Evolutionary conservation across 345 rosid species (phyloP), one percentile per base, ranked within the genome.

Genomic region (Brassica cretica): DNA sequence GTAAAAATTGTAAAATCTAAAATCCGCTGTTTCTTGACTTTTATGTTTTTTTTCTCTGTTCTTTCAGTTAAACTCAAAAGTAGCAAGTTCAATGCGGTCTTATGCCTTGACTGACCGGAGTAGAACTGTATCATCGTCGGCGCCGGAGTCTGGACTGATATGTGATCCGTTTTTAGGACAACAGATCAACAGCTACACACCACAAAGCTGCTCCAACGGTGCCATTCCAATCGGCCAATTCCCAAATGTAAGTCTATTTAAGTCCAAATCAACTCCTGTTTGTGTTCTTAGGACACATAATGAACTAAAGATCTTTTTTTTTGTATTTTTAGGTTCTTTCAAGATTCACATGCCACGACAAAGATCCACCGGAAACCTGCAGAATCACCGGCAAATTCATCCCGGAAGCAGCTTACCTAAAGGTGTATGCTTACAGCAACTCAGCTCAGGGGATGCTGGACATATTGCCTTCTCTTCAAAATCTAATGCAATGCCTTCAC

Each of bases 131-230:
- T 59, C 53, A 4, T 46, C 69, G 11, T 32, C 69, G 32, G 24
- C 10, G 10, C 21, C 75, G 21, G 84, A 35, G 21, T 64, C 18
- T 19, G 62, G 76, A 71, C 75, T 51, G 65, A 82, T 90, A 16
- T 87, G 96, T 69, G 84, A 86, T 66, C 96, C 93, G 11, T 90
- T 90, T 60, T 66, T 86, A 1, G 87, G 84, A 64, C 71, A 86
- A 61, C 84, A 85, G 5, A 51, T 77, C 25, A 84, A 86, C 78
- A 66, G 66, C 60, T 89, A 79, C 67, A 71, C 44, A 6, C 87
- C 88, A 4, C 78, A 75, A 27, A 68, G 41, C 16, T 89, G 96
- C 81, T 41, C 89, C 9, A 66, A 77, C n/a, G 59, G 75, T 41
- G 75, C 84, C 63, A 81, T 89, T 51, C 81, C 78, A 2, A 77